Percentiles rank a stretch among this genome's conserved stretches.
phyloP scores from a whole-genome alignment of 768 basidiomycete species.

The Tubosaeta sp. region DNA sequence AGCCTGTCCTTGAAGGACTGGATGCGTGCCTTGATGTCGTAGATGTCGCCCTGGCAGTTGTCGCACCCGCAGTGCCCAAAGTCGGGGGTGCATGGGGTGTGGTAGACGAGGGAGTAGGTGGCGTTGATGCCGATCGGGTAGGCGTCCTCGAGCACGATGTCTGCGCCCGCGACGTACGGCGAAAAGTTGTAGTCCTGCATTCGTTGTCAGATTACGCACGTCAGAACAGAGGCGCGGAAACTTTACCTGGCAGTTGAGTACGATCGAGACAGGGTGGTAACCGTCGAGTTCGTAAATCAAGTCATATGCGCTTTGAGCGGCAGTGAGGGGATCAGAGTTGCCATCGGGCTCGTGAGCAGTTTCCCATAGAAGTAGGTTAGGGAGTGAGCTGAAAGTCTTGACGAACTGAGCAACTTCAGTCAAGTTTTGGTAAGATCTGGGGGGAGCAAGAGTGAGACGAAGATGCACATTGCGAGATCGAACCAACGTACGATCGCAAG shows the following conservation, averaged over 20 bases:
- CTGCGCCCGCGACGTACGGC: slow-evolving; percentile 56
- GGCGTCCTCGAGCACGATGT: slow-evolving; percentile 56
- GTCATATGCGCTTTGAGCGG: slow-evolving; percentile 33
- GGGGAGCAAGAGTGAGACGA: neutral
- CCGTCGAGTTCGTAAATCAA: slow-evolving; percentile 47
- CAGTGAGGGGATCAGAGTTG: slow-evolving; percentile 47
- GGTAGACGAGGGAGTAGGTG: slow-evolving; percentile 56
- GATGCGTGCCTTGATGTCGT: slow-evolving; percentile 63
- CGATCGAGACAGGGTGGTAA: slow-evolving; percentile 56
- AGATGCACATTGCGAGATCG: neutral
- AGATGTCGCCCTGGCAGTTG: slow-evolving; percentile 57
- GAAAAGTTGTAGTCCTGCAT: slow-evolving; percentile 59
- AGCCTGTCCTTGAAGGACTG: slow-evolving; percentile 60
- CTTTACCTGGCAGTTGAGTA: slow-evolving; percentile 43
- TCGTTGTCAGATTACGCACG: neutral
- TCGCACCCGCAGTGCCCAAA: slow-evolving; percentile 77
- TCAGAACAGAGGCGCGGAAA: neutral
- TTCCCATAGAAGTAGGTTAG: slow-evolving; percentile 69
- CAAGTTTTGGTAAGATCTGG: slow-evolving; percentile 55
- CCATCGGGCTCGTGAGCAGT: slow-evolving; percentile 75
- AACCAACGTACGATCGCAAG: slow-evolving; percentile 51
- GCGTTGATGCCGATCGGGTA: slow-evolving; percentile 50
- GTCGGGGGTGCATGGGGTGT: slow-evolving; percentile 55
- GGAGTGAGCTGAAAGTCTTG: slow-evolving; percentile 55
- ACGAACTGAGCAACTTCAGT: slow-evolving; percentile 62